Conservation (phyloP, 1,284 basidiomycete species). For the Ceratobasidium sp. region DNA sequence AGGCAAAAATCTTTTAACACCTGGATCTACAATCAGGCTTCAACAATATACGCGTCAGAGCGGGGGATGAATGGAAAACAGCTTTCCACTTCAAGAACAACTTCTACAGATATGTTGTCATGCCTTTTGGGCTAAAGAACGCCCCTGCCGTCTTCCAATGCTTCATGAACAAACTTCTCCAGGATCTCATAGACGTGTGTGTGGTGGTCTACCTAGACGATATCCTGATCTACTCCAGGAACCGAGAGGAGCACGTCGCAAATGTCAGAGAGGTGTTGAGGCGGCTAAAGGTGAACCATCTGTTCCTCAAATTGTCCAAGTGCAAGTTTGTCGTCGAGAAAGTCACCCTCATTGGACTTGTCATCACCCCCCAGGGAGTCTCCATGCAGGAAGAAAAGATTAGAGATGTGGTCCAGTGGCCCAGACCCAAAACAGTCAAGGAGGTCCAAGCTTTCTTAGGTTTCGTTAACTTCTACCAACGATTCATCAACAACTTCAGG, state of each 20-base stretch:
- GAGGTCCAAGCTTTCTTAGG: conserved; percentile 57
- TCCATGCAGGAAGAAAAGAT: conserved; percentile 56
- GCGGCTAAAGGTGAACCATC: no score
- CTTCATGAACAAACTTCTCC: conserved; percentile 31
- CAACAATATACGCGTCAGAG: conserved; percentile 1
- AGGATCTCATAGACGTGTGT: neutral
- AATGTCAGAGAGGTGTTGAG: no score
- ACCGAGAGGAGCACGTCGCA: no score
- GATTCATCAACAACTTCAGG: conserved; percentile 52
- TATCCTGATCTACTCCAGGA: no score
- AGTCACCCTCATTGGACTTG: no score
- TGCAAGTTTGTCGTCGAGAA: no score
- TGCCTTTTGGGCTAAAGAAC: conserved; percentile 11
- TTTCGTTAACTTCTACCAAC: conserved; percentile 49
- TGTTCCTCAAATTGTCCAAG: no score
- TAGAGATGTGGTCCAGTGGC: conserved; percentile 59
- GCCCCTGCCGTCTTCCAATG: conserved; percentile 18
- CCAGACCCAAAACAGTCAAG: conserved; percentile 54
- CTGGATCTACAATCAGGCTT: conserved; percentile 33
- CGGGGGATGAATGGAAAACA: conserved; percentile 45
- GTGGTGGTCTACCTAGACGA: no score
- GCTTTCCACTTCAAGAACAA: conserved; percentile 29
- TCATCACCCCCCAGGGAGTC: neutral
- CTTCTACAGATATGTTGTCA: conserved; percentile 37
- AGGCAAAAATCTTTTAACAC: conserved; percentile 27